Percentiles rank a stretch among this genome's conserved stretches.
Conservation (phyloP, 2,329 filamentous ascomycete genomes). For the Hansfordia pulvinata region DNA sequence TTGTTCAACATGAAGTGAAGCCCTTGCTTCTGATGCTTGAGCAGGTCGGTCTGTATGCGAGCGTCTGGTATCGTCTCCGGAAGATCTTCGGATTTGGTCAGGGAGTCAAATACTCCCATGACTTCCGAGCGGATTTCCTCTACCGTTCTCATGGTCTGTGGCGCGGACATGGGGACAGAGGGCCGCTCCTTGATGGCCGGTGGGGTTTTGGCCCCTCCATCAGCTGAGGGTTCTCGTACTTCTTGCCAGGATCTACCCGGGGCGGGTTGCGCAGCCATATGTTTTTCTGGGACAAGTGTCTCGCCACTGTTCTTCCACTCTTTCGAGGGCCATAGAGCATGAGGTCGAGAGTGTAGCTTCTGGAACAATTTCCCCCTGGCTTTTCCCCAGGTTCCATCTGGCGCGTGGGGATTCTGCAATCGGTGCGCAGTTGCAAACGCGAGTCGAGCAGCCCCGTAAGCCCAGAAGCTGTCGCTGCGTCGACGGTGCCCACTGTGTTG, state of each 20-base stretch:
- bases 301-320: slow-evolving; percentile 51
- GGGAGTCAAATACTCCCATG: slow-evolving; percentile 74
- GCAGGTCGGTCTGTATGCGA: slow-evolving; percentile 51
- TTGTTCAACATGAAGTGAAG: slow-evolving; percentile 74
- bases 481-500: slow-evolving; percentile 63
- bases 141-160: slow-evolving; percentile 43
- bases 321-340: slow-evolving; percentile 69
- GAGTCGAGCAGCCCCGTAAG: slow-evolving; percentile 64
- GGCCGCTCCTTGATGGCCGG: slow-evolving; percentile 18
- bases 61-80: slow-evolving; percentile 55
- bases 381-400: slow-evolving; percentile 49
- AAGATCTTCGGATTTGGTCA: slow-evolving; percentile 63
- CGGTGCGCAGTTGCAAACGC: slow-evolving; percentile 51
- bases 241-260: slow-evolving; percentile 52
- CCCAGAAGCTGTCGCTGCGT: slow-evolving; percentile 49
- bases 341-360: slow-evolving; percentile 50
- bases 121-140: slow-evolving; percentile 83
- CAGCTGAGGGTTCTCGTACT: slow-evolving; percentile 66
- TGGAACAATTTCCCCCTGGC: slow-evolving; percentile 47
- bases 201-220: slow-evolving; percentile 29
- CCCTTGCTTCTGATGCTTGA: slow-evolving; percentile 82
- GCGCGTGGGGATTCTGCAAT: slow-evolving; percentile 56
- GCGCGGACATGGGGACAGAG: slow-evolving; percentile 7
- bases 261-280: slow-evolving; percentile 55
- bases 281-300: slow-evolving; percentile 49